Conservation (phyloP, 2,329 filamentous ascomycete genomes). For the Fusarium luffae region DNA sequence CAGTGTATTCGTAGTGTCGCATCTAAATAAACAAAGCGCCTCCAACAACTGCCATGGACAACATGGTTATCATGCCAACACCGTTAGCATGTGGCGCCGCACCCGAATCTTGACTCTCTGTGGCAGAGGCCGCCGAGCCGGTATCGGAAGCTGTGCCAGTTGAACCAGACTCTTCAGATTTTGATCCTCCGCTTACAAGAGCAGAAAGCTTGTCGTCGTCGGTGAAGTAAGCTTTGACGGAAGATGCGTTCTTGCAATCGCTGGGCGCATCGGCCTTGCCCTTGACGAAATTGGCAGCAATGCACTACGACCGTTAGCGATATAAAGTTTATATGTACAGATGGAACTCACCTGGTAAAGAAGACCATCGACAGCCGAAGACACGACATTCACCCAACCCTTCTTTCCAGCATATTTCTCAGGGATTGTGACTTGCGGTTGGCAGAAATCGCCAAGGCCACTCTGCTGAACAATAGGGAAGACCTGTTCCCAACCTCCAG, state of each 20-base stretch:
- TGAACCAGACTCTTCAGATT: conserved; percentile 12
- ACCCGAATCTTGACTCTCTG: conserved; percentile 42
- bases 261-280: conserved; percentile 49
- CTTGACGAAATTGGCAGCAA: conserved; percentile 66
- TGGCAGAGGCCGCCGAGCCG: conserved; percentile 33
- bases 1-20: background rate
- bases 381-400: conserved; percentile 65
- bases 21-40: conserved; percentile 47
- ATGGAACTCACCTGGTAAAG: conserved; percentile 63
- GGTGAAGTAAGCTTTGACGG: conserved; percentile 48
- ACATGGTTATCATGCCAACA: conserved; percentile 38
- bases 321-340: background rate
- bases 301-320: conserved; percentile 55
- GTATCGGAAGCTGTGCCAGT: conserved; percentile 37
- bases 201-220: conserved; percentile 50
- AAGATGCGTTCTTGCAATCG: conserved; percentile 53
- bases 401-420: conserved; percentile 63
- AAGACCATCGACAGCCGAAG: conserved; percentile 64
- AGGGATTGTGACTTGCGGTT: conserved; percentile 60
- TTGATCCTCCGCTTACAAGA: conserved; percentile 44
- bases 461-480: conserved; percentile 65
- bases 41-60: conserved; percentile 47
- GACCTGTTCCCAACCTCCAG: conserved; percentile 65
- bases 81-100: conserved; percentile 40
- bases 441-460: conserved; percentile 66